Evolutionary conservation across 768 basidiomycete genomes (phyloP).

Genomic region (Sarcodon aspratus): DNA sequence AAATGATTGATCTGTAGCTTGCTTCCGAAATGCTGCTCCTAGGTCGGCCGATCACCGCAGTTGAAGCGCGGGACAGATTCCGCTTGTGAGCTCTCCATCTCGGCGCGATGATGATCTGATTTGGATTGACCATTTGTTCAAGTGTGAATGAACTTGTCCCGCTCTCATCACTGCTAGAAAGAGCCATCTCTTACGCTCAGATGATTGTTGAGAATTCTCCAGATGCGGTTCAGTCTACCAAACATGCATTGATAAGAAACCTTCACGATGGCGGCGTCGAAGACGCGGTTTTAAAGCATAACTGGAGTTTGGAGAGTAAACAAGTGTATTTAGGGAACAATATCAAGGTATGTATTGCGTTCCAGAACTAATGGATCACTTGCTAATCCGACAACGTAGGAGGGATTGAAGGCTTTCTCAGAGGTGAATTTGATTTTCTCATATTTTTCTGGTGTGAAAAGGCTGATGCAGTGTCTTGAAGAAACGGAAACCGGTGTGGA

Average conservation of each 20-base stretch:
- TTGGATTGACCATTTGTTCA: conserved; percentile 5
- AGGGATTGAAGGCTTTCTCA: conserved; percentile 58
- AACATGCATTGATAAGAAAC: conserved; percentile 48
- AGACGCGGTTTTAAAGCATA: conserved; percentile 35
- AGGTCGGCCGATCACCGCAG: conserved; percentile 56
- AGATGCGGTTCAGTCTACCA: conserved; percentile 69
- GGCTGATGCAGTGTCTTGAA: conserved; percentile 8
- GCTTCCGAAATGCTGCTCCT: conserved; percentile 70
- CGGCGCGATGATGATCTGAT: conserved; percentile 1
- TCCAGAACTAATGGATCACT: background rate
- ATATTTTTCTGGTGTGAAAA: background rate
- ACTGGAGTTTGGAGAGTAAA: conserved; percentile 34
- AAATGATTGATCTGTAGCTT: conserved; percentile 26
- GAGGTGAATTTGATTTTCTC: conserved; percentile 29
- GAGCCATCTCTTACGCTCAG: conserved; percentile 52
- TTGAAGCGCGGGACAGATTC: conserved; percentile 57
- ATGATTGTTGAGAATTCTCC: conserved; percentile 59
- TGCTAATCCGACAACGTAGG: conserved; percentile 24
- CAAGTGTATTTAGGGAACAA: conserved; percentile 51
- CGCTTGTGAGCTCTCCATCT: conserved; percentile 43
- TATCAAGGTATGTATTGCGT: conserved; percentile 41
- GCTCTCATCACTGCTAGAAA: conserved; percentile 36
- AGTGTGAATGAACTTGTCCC: conserved; percentile 70
- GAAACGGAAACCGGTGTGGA: conserved; percentile 43
- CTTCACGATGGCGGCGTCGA: conserved; percentile 40